Conservation (phyloP, 768 basidiomycete genomes). For the Piloderma croceum region DNA sequence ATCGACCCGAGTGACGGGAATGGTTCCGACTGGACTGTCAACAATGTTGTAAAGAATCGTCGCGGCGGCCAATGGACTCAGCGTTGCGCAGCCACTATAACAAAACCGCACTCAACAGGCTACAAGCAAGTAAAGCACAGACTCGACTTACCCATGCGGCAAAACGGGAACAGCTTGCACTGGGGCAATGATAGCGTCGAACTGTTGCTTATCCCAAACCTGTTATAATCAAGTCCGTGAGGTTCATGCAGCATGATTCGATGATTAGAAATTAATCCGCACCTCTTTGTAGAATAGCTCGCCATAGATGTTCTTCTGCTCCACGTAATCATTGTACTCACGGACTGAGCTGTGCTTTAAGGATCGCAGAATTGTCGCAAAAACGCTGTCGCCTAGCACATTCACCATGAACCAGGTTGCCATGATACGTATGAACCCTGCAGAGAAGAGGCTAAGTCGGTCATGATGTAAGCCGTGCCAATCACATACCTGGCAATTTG, state of each 20-base stretch:
- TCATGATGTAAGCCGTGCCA: not conserved
- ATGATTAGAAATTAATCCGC: no score
- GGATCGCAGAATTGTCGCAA: conserved; percentile 35
- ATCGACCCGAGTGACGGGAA: conserved; percentile 85
- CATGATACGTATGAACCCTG: conserved; percentile 39
- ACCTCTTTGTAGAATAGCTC: conserved; percentile 53
- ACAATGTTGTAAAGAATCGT: conserved; percentile 74
- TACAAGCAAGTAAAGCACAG: not conserved
- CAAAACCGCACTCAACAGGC: not conserved
- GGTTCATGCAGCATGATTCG: no score
- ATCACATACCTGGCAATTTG: conserved; percentile 28
- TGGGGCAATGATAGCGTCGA: conserved; percentile 76
- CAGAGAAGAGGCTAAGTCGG: not conserved
- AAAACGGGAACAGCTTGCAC: conserved; percentile 69
- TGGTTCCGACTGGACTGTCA: conserved; percentile 63
- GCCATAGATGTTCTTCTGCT: conserved; percentile 41
- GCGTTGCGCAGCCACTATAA: conserved; percentile 44
- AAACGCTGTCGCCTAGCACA: conserved; percentile 41
- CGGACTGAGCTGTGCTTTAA: conserved; percentile 41
- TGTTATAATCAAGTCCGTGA: no score
- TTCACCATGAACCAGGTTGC: conserved; percentile 38
- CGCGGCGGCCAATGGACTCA: conserved; percentile 45
- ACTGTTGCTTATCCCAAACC: conserved; percentile 65
- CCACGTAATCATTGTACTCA: conserved; percentile 43
- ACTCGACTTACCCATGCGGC: conserved; percentile 53